These are phyloP conservation scores for Phytophthora podocarpi DNA, from an alignment of 352 stramenopile genomes.

Conservation along the genomic window DNA sequence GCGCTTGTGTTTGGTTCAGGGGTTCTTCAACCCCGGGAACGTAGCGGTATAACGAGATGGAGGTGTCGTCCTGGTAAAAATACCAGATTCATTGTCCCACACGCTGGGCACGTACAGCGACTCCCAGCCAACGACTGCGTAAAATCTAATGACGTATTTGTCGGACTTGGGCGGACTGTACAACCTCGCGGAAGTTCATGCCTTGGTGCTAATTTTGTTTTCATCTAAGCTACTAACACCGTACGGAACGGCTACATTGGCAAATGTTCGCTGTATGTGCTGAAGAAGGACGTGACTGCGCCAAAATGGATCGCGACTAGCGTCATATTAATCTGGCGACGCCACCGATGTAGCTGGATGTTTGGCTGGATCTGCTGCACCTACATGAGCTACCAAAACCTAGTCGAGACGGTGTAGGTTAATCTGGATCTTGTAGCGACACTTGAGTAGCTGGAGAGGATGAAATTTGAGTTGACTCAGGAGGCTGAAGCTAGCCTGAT, in stretches of 20 bases:
- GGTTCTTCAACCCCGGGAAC: neutral
- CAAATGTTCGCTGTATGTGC: neutral
- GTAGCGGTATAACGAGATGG: neutral
- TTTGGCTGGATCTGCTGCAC: too few species aligned
- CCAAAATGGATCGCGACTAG: slow-evolving; percentile 4
- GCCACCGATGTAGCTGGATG: too few species aligned
- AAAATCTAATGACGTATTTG: slow-evolving; percentile 5
- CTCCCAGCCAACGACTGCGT: neutral
- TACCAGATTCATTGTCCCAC: slow-evolving; percentile 11
- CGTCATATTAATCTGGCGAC: neutral
- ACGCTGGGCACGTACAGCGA: neutral
- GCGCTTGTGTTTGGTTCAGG: neutral
- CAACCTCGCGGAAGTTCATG: neutral
- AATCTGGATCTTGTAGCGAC: too few species aligned
- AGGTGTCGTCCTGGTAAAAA: neutral
- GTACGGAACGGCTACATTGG: neutral
- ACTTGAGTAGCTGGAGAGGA: too few species aligned
- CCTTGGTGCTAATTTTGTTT: slow-evolving; percentile 2
- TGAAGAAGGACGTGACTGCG: neutral
- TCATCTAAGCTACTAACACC: slow-evolving; percentile 1
- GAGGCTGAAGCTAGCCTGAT: too few species aligned
- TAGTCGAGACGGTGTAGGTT: too few species aligned
- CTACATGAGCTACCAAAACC: too few species aligned
- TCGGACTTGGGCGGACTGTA: neutral
- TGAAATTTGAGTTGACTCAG: neutral